Conservation (phyloP, 1,284 basidiomycete genomes). For the Heliocybe sulcata region DNA sequence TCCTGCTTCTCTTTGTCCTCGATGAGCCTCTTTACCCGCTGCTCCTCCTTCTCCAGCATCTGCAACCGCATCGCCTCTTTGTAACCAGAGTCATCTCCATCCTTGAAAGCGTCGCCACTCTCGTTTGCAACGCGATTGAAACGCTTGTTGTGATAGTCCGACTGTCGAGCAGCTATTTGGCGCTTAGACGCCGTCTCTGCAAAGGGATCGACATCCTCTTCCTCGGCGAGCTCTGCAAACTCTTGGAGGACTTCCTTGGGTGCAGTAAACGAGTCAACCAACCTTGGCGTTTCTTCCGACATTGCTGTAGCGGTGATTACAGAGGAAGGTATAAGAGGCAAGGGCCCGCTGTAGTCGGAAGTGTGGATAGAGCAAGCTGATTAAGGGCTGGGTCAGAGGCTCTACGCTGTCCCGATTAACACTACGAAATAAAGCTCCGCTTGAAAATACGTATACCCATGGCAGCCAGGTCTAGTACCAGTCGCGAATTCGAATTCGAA, state of each 20-base stretch:
- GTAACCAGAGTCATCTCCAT: slow-evolving; percentile 64
- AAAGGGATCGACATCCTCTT: slow-evolving; percentile 90
- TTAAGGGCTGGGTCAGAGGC: neutral
- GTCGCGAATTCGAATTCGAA: too few species aligned
- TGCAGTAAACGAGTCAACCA: slow-evolving; percentile 84
- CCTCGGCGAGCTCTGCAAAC: slow-evolving; percentile 88
- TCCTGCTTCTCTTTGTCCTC: slow-evolving; percentile 83
- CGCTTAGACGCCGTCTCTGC: slow-evolving; percentile 87
- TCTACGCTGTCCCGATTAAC: too few species aligned
- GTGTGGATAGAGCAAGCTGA: neutral
- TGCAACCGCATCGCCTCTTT: slow-evolving; percentile 94
- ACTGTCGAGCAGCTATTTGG: slow-evolving; percentile 92
- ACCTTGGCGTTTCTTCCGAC: slow-evolving; percentile 11
- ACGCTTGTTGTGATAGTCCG: slow-evolving; percentile 91
- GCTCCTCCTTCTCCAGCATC: slow-evolving; percentile 91
- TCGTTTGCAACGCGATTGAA: slow-evolving; percentile 80
- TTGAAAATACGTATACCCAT: neutral
- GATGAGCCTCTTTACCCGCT: slow-evolving; percentile 76
- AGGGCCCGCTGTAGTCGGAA: neutral
- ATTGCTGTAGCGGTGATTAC: neutral
- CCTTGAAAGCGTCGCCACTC: slow-evolving; percentile 73
- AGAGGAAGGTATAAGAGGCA: neutral
- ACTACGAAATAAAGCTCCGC: neutral
- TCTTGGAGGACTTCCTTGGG: slow-evolving; percentile 95
- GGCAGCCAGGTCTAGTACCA: too few species aligned